Base-by-base conservation (phyloP, 441 rosid species). In the Cnidoscolus chayamansa region DNA sequence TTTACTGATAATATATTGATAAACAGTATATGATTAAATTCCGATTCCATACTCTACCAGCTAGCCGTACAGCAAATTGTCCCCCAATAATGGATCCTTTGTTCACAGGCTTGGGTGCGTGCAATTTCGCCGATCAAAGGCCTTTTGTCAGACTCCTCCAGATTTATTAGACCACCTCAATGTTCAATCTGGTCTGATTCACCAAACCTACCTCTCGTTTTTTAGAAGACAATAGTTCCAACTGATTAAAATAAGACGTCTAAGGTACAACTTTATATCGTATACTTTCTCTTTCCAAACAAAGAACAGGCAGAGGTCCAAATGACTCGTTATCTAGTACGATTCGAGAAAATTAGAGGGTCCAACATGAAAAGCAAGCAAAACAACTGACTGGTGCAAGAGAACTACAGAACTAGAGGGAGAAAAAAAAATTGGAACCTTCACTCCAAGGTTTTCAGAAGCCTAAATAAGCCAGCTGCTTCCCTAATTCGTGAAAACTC, bases 401-500 rank as follows among this genome's bases (percentile, higher is more conserved):
- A 7, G 35, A 55, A 55, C 15, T 9, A 55, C 9, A 55, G 20
- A 3, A 8, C 1, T 1, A 7, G 10, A 7, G 1, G 31, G 20
- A 19, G 32, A 31, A 4, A 40, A 40, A 6, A 40, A 40, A 13
- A 5, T 35, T 43, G 67, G 48, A 31, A 10, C 43, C 31, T 73
- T 83, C 87, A 85, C 79, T 90, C 98, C 84, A 94, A 81, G 67
- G 84, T 66, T 81, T 90, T 94, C 53, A 94, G 92, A 62, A 92
- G 96, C 90, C 99, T 90, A 82, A 94, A 94, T 47, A 94, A 81
- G 30, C 90, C 87, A 63, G 94, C 99, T 10, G 98, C 99, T 84
- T 92, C 99, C 76, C 97, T 80, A 70, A 94, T 85, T 78, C 99
- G 82, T 0, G 99, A 92, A 79, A 94, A 94, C 83, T 94, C 96